Evolutionary conservation across 345 rosid species (phyloP).

Genomic region (Firmiana major): DNA sequence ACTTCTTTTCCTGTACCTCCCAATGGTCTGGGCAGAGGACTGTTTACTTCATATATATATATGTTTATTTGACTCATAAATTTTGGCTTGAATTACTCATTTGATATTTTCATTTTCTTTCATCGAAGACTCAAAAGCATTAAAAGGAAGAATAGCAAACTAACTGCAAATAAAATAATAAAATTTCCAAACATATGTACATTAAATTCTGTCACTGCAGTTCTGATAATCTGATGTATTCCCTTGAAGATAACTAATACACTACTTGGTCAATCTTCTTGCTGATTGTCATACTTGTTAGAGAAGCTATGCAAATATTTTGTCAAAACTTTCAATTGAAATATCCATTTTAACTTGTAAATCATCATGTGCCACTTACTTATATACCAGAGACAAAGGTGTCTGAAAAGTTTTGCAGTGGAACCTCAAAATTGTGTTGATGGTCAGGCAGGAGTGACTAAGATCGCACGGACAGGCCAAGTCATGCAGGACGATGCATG

Average conservation of each 20-base stretch:
- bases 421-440: background rate
- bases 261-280: background rate
- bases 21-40: slow-evolving; percentile 17
- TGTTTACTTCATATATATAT: background rate
- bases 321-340: background rate
- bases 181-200: background rate
- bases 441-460: background rate
- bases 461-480: background rate
- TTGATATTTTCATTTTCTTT: background rate
- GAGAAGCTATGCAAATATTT: background rate
- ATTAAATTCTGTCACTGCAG: background rate
- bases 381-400: background rate
- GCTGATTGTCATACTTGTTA: background rate
- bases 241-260: background rate
- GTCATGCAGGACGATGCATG: background rate
- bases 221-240: background rate
- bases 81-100: background rate
- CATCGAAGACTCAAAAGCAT: background rate
- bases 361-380: background rate
- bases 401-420: background rate
- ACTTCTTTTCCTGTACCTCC: slow-evolving; percentile 3
- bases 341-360: background rate
- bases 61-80: background rate
- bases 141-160: background rate
- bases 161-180: background rate